These are phyloP conservation scores for Trypanosoma brucei DNA, from an alignment of 208 protist genomes.

Conservation along the genomic window DNA sequence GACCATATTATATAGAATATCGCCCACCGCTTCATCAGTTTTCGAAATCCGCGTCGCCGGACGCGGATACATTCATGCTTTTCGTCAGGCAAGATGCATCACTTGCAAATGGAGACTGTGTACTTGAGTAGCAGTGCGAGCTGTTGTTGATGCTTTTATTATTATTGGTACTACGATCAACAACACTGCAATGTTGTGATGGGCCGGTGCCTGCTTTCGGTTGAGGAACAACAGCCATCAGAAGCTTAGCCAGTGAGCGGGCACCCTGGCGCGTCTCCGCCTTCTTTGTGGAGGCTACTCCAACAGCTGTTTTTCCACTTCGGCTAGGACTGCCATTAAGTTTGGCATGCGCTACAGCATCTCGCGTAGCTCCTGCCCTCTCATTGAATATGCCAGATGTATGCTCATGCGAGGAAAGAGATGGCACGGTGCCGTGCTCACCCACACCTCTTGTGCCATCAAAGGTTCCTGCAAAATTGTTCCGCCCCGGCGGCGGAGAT, in stretches of 20 bases:
- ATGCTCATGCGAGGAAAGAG: too few species aligned
- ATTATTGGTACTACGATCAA: background rate
- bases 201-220: background rate
- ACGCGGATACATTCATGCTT: too few species aligned
- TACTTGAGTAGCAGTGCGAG: too few species aligned
- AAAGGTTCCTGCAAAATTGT: background rate
- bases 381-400: background rate
- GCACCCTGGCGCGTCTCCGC: background rate
- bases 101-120: too few species aligned
- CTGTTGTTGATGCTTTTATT: too few species aligned
- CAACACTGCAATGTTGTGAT: background rate
- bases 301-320: background rate
- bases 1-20: too few species aligned
- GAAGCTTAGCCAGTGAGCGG: slow-evolving; percentile 1
- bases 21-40: too few species aligned
- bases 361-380: background rate
- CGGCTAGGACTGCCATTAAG: too few species aligned
- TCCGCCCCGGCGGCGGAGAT: too few species aligned
- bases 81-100: too few species aligned
- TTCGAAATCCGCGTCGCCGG: too few species aligned
- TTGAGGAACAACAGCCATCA: slow-evolving; percentile 2
- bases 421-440: too few species aligned
- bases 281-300: background rate
- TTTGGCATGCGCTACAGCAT: background rate
- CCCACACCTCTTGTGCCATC: background rate